Conservation (phyloP, 2,329 filamentous ascomycete genomes). For the Aureobasidium uvarum region DNA sequence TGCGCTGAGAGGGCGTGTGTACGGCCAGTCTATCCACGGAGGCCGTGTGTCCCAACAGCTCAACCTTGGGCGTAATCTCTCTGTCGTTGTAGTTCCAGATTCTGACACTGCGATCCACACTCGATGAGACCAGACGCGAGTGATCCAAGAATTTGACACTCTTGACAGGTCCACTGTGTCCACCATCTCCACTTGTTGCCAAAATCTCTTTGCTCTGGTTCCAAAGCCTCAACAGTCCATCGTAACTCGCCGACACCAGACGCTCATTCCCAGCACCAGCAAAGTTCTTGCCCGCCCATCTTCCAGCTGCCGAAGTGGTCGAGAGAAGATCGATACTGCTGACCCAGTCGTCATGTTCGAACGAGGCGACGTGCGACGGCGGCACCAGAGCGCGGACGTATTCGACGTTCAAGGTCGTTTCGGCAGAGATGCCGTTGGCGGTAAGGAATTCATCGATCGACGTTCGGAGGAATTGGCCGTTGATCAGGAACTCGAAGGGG, state of each 20-base stretch:
- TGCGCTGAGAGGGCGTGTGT: conserved; percentile 68
- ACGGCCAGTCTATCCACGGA: conserved; percentile 73
- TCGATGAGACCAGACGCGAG: conserved; percentile 75
- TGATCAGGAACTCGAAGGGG: conserved; percentile 92
- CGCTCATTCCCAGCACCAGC: conserved; percentile 60
- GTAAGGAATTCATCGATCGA: conserved; percentile 89
- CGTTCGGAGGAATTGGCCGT: conserved; percentile 85
- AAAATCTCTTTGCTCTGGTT: conserved; percentile 82
- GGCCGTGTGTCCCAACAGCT: conserved; percentile 79
- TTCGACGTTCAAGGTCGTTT: conserved; percentile 83
- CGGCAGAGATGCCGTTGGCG: conserved; percentile 80
- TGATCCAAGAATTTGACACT: conserved; percentile 79
- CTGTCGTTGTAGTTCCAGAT: conserved; percentile 84
- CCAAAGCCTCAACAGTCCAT: conserved; percentile 86
- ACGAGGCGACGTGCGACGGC: conserved; percentile 83
- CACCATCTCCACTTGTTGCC: conserved; percentile 70
- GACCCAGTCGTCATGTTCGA: conserved; percentile 98
- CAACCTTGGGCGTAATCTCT: conserved; percentile 69
- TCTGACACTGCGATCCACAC: conserved; percentile 79
- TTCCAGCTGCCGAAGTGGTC: conserved; percentile 58
- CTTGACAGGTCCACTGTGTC: conserved; percentile 75
- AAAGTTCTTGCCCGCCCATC: conserved; percentile 54
- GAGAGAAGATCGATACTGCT: conserved; percentile 81
- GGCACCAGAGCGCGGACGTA: conserved; percentile 91
- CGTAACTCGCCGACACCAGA: conserved; percentile 90